phyloP scores from a whole-genome alignment of 352 stramenopile species.

The Pythium sp. region DNA sequence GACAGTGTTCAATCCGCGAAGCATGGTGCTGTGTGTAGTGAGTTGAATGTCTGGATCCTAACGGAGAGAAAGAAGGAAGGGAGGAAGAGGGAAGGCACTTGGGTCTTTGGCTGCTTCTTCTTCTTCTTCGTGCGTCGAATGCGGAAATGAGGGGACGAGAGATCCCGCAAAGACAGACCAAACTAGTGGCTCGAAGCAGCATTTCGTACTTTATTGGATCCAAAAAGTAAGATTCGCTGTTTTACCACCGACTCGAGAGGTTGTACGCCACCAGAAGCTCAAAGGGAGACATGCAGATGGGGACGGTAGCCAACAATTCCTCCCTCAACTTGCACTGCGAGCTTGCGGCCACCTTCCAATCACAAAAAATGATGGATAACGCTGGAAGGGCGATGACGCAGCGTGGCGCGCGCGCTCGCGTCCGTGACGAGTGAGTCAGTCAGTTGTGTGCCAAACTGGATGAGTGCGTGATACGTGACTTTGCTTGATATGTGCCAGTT shows the following conservation, averaged over 20 bases:
- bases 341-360: constrained; percentile 5
- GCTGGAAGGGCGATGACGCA: not conserved
- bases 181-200: constrained; percentile 13
- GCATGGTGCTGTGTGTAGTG: constrained; percentile 22
- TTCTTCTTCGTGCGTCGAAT: constrained; percentile 10
- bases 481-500: not conserved
- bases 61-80: not conserved
- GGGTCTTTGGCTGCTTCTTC: not conserved
- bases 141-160: constrained; percentile 20
- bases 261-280: not conserved
- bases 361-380: constrained; percentile 5
- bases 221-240: not conserved
- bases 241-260: not conserved
- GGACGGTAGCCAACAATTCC: not conserved
- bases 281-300: constrained; percentile 1
- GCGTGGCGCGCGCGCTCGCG: not conserved
- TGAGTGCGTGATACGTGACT: not conserved
- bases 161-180: not conserved
- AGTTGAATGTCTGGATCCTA: not conserved
- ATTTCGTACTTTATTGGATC: constrained; percentile 8
- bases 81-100: not conserved
- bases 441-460: not conserved
- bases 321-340: not conserved
- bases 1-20: constrained; percentile 31
- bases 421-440: not conserved